Conservation (phyloP, 1,284 basidiomycete species). For the Heimioporus punctisporus region DNA sequence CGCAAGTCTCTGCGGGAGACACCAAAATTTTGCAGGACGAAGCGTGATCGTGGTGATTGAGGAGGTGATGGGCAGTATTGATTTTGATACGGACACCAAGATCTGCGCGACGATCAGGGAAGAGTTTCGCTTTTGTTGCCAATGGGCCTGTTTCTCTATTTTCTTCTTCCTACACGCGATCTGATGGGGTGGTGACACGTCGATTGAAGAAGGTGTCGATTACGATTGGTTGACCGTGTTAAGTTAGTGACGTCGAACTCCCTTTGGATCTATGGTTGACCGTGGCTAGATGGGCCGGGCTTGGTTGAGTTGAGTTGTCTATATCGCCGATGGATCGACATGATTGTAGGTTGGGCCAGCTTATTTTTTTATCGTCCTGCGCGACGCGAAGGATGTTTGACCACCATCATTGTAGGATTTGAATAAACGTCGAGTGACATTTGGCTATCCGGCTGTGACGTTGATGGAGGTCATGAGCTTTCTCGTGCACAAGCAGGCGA, state of each 20-base stretch:
- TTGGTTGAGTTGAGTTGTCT: too few species aligned
- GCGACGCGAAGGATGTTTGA: too few species aligned
- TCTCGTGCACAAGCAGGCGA: background rate
- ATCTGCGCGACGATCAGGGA: conserved; percentile 71
- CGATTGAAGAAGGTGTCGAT: conserved; percentile 55
- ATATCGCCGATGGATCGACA: too few species aligned
- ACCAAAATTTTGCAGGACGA: conserved; percentile 69
- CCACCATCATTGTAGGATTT: too few species aligned
- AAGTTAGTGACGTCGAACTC: conserved; percentile 16
- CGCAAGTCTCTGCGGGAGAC: conserved; percentile 63
- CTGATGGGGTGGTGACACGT: conserved; percentile 44
- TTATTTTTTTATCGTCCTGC: too few species aligned
- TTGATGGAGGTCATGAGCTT: conserved; percentile 4
- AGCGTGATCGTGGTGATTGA: conserved; percentile 72
- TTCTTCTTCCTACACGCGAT: background rate
- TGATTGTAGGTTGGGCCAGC: too few species aligned
- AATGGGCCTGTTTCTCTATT: conserved; percentile 32
- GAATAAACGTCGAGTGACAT: background rate
- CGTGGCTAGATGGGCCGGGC: too few species aligned
- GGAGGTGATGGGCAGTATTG: conserved; percentile 67
- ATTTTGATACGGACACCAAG: conserved; percentile 62
- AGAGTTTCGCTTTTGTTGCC: conserved; percentile 59
- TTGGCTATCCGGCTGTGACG: background rate
- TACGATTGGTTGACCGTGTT: conserved; percentile 75
- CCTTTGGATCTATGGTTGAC: background rate